These are phyloP conservation scores for Skeletonema marinoi DNA, from an alignment of 108 stramenopile species.

Conservation along the genomic window DNA sequence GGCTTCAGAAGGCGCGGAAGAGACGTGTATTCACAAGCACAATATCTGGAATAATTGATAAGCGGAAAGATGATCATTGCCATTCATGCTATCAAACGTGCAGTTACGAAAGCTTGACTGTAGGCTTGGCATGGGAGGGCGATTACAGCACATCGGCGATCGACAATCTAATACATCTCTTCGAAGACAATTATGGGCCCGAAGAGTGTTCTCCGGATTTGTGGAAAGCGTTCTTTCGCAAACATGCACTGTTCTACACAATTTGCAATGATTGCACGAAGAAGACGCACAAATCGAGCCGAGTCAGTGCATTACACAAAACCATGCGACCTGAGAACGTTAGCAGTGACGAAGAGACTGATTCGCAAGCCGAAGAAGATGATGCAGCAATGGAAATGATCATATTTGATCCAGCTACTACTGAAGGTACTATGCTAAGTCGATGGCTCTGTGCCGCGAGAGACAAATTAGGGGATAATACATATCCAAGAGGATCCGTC, in stretches of 20 bases:
- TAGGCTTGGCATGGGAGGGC: slow-evolving; percentile 55
- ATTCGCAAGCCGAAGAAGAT: slow-evolving; percentile 35
- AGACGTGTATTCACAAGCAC: slow-evolving; percentile 63
- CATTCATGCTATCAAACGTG: slow-evolving; percentile 54
- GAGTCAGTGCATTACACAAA: slow-evolving; percentile 41
- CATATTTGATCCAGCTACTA: slow-evolving; percentile 60
- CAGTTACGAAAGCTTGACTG: slow-evolving; percentile 46
- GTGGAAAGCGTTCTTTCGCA: slow-evolving; percentile 88
- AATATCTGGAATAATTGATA: slow-evolving; percentile 63
- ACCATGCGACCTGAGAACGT: slow-evolving; percentile 71
- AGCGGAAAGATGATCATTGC: slow-evolving; percentile 59
- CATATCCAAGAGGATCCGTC: slow-evolving; percentile 51
- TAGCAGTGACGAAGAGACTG: slow-evolving; percentile 65
- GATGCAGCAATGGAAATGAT: slow-evolving; percentile 72
- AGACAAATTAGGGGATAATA: slow-evolving; percentile 61
- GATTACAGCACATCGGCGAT: slow-evolving; percentile 72
- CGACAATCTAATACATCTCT: slow-evolving; percentile 68
- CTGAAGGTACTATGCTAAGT: slow-evolving; percentile 76
- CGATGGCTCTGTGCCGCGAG: slow-evolving; percentile 83
- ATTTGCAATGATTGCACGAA: slow-evolving; percentile 69
- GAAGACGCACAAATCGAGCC: slow-evolving; percentile 40
- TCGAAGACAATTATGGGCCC: slow-evolving; percentile 63
- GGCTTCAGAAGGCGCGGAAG: slow-evolving; percentile 82
- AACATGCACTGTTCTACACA: slow-evolving; percentile 75
- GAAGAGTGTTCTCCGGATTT: slow-evolving; percentile 65